These are phyloP conservation scores for Ogataea zsoltii DNA, from an alignment of 805 yeast genomes.

Conservation along the genomic window DNA sequence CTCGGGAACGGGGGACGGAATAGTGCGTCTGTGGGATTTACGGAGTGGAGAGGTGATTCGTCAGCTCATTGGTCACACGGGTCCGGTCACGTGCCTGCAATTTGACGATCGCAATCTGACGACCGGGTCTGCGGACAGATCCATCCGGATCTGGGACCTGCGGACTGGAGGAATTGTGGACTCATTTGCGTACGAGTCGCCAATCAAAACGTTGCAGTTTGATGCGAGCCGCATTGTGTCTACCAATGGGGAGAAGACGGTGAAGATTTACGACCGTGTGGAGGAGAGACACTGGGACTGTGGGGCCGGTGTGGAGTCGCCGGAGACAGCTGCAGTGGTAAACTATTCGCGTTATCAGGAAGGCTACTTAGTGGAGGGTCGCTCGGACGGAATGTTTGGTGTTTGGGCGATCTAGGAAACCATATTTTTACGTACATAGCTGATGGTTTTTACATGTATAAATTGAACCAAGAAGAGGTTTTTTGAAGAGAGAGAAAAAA, in stretches of 20 bases:
- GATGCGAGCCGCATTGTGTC: constrained; percentile 55
- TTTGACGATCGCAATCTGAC: constrained; percentile 66
- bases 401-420: constrained; percentile 57
- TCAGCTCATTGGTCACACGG: constrained; percentile 65
- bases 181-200: constrained; percentile 60
- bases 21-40: constrained; percentile 75
- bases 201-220: constrained; percentile 58
- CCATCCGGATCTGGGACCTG: constrained; percentile 71
- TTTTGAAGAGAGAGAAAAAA: no score
- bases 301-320: constrained; percentile 36
- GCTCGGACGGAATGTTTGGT: constrained; percentile 58
- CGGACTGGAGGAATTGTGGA: constrained; percentile 64
- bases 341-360: constrained; percentile 50
- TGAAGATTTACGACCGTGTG: constrained; percentile 59
- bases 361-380: constrained; percentile 68
- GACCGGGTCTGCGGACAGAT: constrained; percentile 64
- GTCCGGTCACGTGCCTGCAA: constrained; percentile 64
- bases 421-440: background rate
- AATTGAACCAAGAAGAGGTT: no score
- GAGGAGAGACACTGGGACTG: constrained; percentile 54
- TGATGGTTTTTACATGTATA: background rate
- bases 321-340: constrained; percentile 33
- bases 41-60: constrained; percentile 67
- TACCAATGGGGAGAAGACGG: constrained; percentile 49
- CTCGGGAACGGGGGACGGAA: constrained; percentile 75